Conservation (phyloP, 2,329 filamentous ascomycete genomes). For the Aspergillus arachidicola region DNA sequence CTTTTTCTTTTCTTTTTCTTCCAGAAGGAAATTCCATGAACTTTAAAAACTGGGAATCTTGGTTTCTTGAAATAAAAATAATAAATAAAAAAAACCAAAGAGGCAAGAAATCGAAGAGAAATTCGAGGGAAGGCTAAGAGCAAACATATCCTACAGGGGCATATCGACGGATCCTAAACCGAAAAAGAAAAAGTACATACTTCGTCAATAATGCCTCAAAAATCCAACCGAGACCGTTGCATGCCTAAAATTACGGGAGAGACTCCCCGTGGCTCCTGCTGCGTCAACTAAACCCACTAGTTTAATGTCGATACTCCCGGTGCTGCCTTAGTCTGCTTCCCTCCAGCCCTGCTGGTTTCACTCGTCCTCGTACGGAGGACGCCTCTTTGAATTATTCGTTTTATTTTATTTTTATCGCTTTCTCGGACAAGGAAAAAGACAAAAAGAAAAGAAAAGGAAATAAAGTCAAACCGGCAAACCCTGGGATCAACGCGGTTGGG, state of each 20-base stretch:
- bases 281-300: not conserved
- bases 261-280: not conserved
- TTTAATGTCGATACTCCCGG: not conserved
- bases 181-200: not conserved
- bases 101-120: not conserved
- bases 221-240: not conserved
- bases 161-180: no score
- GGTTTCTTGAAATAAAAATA: not conserved
- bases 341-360: constrained; percentile 2
- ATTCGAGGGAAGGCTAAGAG: no score
- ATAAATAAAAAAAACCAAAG: not conserved
- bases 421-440: not conserved
- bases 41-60: not conserved
- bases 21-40: not conserved
- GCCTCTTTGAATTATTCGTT: not conserved
- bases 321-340: not conserved
- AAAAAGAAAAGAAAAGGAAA: no score
- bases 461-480: not conserved
- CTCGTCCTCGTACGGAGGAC: not conserved
- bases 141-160: no score
- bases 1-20: not conserved
- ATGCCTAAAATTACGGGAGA: constrained; percentile 1
- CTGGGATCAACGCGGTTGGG: not conserved
- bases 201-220: not conserved
- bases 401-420: not conserved